Conservation (phyloP, 208 protist genomes). For the Crithidia bombi region DNA sequence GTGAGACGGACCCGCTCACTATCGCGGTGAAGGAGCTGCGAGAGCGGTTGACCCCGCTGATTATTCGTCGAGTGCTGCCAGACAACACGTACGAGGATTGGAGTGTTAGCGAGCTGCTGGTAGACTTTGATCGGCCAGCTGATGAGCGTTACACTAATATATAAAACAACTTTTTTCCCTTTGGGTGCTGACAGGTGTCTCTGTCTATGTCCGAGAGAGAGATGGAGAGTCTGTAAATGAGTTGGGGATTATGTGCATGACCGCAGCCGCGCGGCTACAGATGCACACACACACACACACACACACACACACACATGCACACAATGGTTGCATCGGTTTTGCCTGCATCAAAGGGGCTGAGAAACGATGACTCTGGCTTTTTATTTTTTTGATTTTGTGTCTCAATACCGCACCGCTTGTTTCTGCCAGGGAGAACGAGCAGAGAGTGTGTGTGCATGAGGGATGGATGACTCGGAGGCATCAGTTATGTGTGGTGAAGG, state of each 20-base stretch:
- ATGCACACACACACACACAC: too few species aligned
- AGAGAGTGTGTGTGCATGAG: too few species aligned
- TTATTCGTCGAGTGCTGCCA: slow-evolving; percentile 96
- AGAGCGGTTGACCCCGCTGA: slow-evolving; percentile 97
- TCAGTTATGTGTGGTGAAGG: too few species aligned
- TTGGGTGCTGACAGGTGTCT: not conserved
- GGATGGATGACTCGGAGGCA: too few species aligned
- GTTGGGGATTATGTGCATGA: not conserved
- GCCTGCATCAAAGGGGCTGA: too few species aligned
- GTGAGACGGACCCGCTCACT: slow-evolving; percentile 98
- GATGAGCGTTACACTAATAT: slow-evolving; percentile 91
- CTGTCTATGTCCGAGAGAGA: not conserved
- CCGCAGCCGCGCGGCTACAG: not conserved
- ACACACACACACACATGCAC: too few species aligned
- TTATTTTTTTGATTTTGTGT: too few species aligned
- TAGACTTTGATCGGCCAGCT: slow-evolving; percentile 85
- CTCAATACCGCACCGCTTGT: too few species aligned
- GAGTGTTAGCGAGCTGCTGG: slow-evolving; percentile 80
- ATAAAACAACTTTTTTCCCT: slow-evolving; percentile 12
- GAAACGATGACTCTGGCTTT: too few species aligned
- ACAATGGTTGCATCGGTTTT: too few species aligned
- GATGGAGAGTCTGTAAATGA: slow-evolving; percentile 10
- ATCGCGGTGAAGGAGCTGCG: slow-evolving; percentile 98
- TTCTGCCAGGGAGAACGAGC: too few species aligned
- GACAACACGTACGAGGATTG: slow-evolving; percentile 96